These are phyloP conservation scores for Tetrahymena elliotti DNA, from an alignment of 73 alveolate genomes.

Conservation along the genomic window DNA sequence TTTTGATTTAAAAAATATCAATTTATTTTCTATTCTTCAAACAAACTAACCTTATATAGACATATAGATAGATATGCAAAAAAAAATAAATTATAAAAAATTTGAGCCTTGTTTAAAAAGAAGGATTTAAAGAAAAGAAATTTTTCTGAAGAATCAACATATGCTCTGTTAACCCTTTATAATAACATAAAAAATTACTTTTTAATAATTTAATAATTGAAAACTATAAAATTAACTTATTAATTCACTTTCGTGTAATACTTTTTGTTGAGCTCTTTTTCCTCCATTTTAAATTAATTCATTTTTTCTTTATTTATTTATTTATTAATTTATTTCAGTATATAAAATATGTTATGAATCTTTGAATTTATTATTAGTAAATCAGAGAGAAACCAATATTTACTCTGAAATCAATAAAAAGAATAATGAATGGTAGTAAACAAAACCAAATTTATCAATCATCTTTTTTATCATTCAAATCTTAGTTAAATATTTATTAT, in stretches of 20 bases:
- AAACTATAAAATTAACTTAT: not conserved
- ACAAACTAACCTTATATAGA: not conserved
- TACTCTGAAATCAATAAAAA: not conserved
- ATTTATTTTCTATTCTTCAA: not conserved
- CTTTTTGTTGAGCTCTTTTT: not conserved
- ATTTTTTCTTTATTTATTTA: not conserved
- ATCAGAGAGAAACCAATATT: not conserved
- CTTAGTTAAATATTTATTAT: not conserved
- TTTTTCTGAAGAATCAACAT: not conserved
- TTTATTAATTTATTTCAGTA: not conserved
- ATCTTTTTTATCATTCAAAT: not conserved
- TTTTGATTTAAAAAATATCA: not conserved
- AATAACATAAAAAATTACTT: not conserved
- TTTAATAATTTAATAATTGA: not conserved
- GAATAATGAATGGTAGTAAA: not conserved
- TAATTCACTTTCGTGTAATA: not conserved
- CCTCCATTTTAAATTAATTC: not conserved
- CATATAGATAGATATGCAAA: not conserved
- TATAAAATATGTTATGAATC: too few relatives aligned
- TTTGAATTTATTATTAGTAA: not conserved
- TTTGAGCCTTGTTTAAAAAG: not conserved
- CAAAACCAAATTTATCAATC: not conserved
- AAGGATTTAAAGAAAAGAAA: not conserved
- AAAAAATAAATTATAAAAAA: not conserved
- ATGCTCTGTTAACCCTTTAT: not conserved